Evolutionary conservation across 176 grass and related monocot species (phyloP).

Genomic region (Oryza meyeriana): DNA sequence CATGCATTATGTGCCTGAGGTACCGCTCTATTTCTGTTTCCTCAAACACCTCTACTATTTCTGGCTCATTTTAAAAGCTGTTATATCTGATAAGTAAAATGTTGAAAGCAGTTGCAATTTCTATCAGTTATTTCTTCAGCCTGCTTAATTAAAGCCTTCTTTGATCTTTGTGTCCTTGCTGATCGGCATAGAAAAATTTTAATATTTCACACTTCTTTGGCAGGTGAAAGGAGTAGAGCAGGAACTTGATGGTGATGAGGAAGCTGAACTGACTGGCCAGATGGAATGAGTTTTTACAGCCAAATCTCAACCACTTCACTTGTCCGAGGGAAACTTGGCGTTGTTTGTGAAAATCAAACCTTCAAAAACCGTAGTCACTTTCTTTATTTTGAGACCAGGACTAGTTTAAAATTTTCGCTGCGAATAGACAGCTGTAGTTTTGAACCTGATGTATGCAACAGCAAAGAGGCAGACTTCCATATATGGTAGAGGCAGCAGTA

Average conservation of each 20-base stretch:
- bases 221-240: conserved; percentile 97
- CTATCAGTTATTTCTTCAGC: neutral
- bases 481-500: conserved; percentile 10
- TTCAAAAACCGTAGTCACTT: neutral
- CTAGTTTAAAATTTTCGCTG: neutral
- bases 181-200: neutral
- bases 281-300: conserved; percentile 36
- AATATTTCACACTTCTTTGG: conserved; percentile 8
- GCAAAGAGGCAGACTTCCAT: neutral
- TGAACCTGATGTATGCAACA: conserved; percentile 21
- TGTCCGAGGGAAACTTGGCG: neutral
- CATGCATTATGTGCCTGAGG: conserved; percentile 99
- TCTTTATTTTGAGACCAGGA: conserved; percentile 18
- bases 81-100: conserved; percentile 14
- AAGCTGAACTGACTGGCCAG: conserved; percentile 52
- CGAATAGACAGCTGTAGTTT: neutral
- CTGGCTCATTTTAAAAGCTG: neutral
- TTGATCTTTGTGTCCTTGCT: neutral
- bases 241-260: conserved; percentile 81
- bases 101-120: neutral
- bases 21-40: conserved; percentile 21
- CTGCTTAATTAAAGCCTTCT: conserved; percentile 6
- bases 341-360: neutral
- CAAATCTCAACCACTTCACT: neutral
- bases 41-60: neutral